Conservation (phyloP, 2,329 filamentous ascomycete genomes). For the Aureobasidium sp. region DNA sequence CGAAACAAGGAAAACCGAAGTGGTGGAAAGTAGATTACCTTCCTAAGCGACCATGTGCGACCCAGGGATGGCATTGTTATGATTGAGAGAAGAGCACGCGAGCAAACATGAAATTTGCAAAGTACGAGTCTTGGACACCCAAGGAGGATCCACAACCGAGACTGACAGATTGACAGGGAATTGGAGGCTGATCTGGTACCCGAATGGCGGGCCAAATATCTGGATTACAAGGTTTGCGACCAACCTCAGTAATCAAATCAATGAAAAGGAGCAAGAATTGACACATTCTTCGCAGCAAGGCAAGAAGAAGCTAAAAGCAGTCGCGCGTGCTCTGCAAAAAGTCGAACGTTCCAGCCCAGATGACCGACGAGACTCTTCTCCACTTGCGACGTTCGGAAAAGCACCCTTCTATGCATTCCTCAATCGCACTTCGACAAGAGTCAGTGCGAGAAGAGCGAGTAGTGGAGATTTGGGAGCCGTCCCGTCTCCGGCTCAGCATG, state of each 20-base stretch:
- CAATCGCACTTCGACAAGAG: conserved; percentile 25
- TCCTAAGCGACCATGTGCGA: background rate
- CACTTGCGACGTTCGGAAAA: conserved; percentile 22
- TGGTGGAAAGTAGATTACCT: background rate
- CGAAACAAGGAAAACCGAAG: background rate
- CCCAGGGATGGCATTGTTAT: background rate
- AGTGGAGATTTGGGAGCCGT: conserved; percentile 3
- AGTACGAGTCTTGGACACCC: conserved; percentile 16
- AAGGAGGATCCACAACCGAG: background rate
- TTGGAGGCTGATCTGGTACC: conserved; percentile 82
- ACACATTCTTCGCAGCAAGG: conserved; percentile 47
- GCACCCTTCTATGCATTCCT: conserved; percentile 38
- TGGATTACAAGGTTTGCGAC: conserved; percentile 72
- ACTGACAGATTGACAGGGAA: conserved; percentile 46
- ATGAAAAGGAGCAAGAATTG: background rate
- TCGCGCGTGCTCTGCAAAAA: conserved; percentile 62
- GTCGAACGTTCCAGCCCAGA: conserved; percentile 43
- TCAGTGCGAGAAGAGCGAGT: background rate
- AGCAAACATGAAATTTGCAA: conserved; percentile 24
- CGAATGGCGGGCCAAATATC: conserved; percentile 91
- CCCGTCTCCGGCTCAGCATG: background rate
- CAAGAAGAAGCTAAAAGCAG: conserved; percentile 87
- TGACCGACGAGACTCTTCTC: conserved; percentile 37
- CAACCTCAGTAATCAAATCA: too few relatives aligned
- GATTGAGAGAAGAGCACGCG: conserved; percentile 16